A percentile compares a stretch with the other conserved stretches of the same genome.
phyloP scores from a whole-genome alignment of 2,329 filamentous ascomycete genomes.

The Simplicillium sp. region DNA sequence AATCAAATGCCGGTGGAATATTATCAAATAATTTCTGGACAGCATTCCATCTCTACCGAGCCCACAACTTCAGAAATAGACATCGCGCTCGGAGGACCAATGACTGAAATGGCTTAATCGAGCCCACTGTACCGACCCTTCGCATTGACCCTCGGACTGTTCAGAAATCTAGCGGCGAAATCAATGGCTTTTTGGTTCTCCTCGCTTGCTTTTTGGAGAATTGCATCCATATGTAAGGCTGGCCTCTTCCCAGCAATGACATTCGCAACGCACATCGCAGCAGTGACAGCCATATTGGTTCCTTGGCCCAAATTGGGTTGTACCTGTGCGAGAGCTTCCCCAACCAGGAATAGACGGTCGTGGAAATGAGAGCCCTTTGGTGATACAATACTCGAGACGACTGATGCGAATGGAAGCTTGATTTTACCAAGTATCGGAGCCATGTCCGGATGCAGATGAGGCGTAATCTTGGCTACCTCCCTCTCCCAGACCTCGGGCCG shows the following conservation, averaged over 20 bases:
- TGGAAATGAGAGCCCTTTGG: not conserved
- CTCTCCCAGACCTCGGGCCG: not conserved
- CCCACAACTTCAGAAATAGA: too few relatives aligned
- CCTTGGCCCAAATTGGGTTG: not conserved
- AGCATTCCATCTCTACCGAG: too few relatives aligned
- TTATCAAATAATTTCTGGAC: too few relatives aligned
- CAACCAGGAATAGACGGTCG: not conserved
- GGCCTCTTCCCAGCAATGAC: not conserved
- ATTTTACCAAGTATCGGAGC: not conserved
- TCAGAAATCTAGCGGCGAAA: not conserved
- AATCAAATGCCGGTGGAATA: too few relatives aligned
- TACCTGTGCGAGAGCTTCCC: constrained; percentile 1
- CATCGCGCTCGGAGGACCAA: too few relatives aligned
- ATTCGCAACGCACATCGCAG: not conserved
- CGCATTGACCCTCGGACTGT: too few relatives aligned
- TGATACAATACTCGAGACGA: not conserved
- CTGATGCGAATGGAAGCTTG: not conserved
- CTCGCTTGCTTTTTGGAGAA: not conserved
- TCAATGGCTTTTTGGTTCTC: not conserved
- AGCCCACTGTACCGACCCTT: too few relatives aligned
- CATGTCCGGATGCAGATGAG: not conserved
- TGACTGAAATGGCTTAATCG: too few relatives aligned
- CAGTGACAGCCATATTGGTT: not conserved
- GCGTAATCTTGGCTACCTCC: not conserved
- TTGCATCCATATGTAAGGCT: not conserved